Base-by-base conservation (phyloP, 2,329 filamentous ascomycete species). In the Polytolypa hystricis region DNA sequence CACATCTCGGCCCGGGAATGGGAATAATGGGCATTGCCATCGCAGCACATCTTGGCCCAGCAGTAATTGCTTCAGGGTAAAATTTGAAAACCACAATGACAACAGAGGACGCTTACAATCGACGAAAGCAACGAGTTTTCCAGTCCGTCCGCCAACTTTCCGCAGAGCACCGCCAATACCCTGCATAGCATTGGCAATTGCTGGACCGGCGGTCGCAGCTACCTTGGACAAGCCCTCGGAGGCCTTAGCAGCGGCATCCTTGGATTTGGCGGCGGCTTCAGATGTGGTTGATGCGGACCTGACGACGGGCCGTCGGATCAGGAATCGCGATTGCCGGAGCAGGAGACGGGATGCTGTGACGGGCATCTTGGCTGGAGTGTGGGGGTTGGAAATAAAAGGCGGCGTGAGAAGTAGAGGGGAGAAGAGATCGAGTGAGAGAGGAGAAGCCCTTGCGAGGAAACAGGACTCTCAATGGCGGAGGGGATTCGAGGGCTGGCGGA, bases 211-310 rank as follows among this genome's bases (percentile, higher is more conserved):
- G 37, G 84, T 78, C 52, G 81, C 79, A 46, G 80, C 71, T 53
- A 91, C 87, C 57, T 79, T 78, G 52, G 82, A 84, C 38, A 95
- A 75, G 47, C 86, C 85, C 66, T 93, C 73, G 47, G 79, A 73
- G 41, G 85, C 86, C 72, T 85, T 85, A 30, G 61, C 57, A 27
- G 60, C 61, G 37, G 57, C 47, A 44, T 67, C 61, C 48, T 62
- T 57, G 31, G 63, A 60, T 54, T 66, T 67, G 36, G 55, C 53
- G 38, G 64, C 62, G 34, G 61, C 57, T 44, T 67, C 61, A 27
- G 61, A 55, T 42, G 61, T 58, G 38, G 63, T 63, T 35, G 65
- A 68, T 46, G 65, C 60, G 51, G 66, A 56, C 57, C 65, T 61
- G 52, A 64, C 56, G 44, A 55, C 55, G 47, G 60, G 58, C 49